These are phyloP conservation scores for Metarhizium rileyi DNA, from an alignment of 2,329 filamentous ascomycete species.

Conservation along the genomic window DNA sequence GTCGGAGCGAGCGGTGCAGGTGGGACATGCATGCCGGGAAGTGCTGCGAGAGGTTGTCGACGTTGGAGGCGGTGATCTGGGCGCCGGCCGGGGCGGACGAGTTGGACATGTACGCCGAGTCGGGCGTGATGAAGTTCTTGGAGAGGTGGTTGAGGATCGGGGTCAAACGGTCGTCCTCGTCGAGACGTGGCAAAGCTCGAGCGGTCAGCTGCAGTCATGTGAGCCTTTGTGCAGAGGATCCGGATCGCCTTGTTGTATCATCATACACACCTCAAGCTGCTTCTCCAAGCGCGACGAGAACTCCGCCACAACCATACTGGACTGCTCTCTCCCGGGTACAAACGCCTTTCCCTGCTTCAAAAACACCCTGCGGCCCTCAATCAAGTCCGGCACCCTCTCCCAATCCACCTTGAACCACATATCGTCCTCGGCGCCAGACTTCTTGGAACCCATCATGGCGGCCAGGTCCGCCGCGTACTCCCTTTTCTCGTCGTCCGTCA, in stretches of 20 bases:
- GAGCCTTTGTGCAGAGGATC: neutral
- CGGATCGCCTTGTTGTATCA: neutral
- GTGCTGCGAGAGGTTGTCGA: constrained; percentile 70
- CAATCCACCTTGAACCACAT: constrained; percentile 96
- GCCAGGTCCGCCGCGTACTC: constrained; percentile 52
- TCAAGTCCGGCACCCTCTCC: constrained; percentile 82
- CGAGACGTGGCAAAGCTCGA: constrained; percentile 80
- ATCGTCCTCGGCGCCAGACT: constrained; percentile 56
- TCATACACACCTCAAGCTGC: constrained; percentile 60
- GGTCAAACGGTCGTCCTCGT: constrained; percentile 86
- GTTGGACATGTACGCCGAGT: constrained; percentile 62
- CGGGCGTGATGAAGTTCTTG: constrained; percentile 89
- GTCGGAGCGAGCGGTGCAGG: constrained; percentile 74
- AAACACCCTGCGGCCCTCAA: constrained; percentile 70
- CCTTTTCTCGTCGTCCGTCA: constrained; percentile 68
- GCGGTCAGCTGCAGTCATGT: constrained; percentile 58
- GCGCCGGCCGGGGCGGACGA: constrained; percentile 57
- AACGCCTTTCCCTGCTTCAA: constrained; percentile 78
- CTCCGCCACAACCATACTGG: constrained; percentile 81
- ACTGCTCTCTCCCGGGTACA: constrained; percentile 77
- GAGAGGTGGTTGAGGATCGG: constrained; percentile 68
- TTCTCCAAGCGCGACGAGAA: constrained; percentile 72
- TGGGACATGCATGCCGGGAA: constrained; percentile 94
- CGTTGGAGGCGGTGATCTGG: constrained; percentile 65
- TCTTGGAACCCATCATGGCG: constrained; percentile 32